Percentiles rank a stretch among this genome's conserved stretches.
Evolutionary conservation across 2,329 filamentous ascomycete species (phyloP).

Genomic region (Metarhizium brunneum): DNA sequence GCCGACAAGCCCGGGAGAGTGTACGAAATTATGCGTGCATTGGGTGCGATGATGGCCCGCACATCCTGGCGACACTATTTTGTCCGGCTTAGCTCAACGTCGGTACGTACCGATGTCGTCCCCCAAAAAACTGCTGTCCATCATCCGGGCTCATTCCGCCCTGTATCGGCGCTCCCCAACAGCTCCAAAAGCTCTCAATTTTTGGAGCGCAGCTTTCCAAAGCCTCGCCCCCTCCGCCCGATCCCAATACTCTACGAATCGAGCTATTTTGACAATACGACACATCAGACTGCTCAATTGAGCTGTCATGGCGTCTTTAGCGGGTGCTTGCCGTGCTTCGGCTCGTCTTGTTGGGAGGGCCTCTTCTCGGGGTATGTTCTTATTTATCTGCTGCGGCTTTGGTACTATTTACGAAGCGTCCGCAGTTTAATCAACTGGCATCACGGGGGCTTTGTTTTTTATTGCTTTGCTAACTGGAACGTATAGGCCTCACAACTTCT

Average conservation of each 20-base stretch:
- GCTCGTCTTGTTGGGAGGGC: conserved; percentile 46
- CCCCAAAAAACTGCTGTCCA: conserved; percentile 17
- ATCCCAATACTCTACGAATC: neutral
- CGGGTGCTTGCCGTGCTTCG: conserved; percentile 54
- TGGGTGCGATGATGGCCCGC: too few relatives aligned
- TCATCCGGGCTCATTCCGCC: conserved; percentile 16
- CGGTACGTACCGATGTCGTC: conserved; percentile 7
- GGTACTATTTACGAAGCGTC: neutral
- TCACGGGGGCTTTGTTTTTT: neutral
- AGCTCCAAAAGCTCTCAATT: conserved; percentile 19
- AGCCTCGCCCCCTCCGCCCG: conserved; percentile 9
- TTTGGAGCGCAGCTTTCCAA: conserved; percentile 9
- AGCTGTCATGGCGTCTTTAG: conserved; percentile 54
- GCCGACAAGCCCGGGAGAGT: neutral
- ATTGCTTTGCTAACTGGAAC: conserved; percentile 1
- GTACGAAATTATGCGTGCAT: neutral
- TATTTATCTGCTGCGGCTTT: neutral
- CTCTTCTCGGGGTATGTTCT: conserved; percentile 45
- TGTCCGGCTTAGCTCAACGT: neutral
- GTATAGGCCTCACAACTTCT: conserved; percentile 54
- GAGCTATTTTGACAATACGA: neutral
- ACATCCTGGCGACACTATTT: neutral
- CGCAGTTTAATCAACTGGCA: neutral
- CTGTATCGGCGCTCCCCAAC: conserved; percentile 23
- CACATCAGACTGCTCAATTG: conserved; percentile 11